phyloP scores from a whole-genome alignment of 2,329 filamentous ascomycete genomes.

The Colletotrichum sansevieriae region DNA sequence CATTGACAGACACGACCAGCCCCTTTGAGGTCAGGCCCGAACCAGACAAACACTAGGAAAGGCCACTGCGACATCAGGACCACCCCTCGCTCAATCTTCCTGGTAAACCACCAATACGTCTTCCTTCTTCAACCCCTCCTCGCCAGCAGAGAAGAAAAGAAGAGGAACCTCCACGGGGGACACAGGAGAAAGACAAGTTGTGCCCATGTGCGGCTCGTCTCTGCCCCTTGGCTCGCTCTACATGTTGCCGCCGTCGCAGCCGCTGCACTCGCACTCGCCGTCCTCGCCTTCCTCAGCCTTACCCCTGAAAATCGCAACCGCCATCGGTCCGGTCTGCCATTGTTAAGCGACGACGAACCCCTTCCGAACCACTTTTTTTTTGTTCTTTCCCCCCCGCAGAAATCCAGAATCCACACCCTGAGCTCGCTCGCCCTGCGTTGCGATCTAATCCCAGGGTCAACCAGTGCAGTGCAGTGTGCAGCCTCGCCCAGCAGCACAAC shows the following conservation, averaged over 20 bases:
- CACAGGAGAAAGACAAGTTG: not conserved
- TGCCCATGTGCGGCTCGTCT: slow-evolving; percentile 35
- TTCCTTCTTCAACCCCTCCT: slow-evolving; percentile 25
- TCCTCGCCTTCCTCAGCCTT: slow-evolving; percentile 35
- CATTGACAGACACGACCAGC: slow-evolving; percentile 21
- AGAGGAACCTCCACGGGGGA: not conserved
- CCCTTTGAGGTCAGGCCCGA: not conserved
- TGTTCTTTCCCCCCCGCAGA: slow-evolving; percentile 26
- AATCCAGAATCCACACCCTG: too few relatives aligned
- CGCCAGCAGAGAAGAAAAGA: not conserved
- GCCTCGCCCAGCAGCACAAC: slow-evolving; percentile 16
- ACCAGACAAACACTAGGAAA: too few relatives aligned
- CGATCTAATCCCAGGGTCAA: slow-evolving; percentile 14
- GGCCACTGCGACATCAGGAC: slow-evolving; percentile 1
- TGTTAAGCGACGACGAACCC: slow-evolving; percentile 39
- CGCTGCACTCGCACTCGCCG: slow-evolving; percentile 3
- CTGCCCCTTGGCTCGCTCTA: slow-evolving; percentile 36
- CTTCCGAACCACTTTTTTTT: slow-evolving; percentile 41
- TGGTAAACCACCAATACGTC: slow-evolving; percentile 17
- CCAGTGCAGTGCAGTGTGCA: slow-evolving; percentile 1
- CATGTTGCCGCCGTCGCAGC: slow-evolving; percentile 36
- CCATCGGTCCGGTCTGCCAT: slow-evolving; percentile 27
- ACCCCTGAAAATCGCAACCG: slow-evolving; percentile 41
- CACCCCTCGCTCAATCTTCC: not conserved
- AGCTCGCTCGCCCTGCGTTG: slow-evolving; percentile 24